A percentile compares a stretch with the other conserved stretches of the same genome.
Conservation (phyloP, 306 rosid genomes). For the Hippophae rhamnoides region DNA sequence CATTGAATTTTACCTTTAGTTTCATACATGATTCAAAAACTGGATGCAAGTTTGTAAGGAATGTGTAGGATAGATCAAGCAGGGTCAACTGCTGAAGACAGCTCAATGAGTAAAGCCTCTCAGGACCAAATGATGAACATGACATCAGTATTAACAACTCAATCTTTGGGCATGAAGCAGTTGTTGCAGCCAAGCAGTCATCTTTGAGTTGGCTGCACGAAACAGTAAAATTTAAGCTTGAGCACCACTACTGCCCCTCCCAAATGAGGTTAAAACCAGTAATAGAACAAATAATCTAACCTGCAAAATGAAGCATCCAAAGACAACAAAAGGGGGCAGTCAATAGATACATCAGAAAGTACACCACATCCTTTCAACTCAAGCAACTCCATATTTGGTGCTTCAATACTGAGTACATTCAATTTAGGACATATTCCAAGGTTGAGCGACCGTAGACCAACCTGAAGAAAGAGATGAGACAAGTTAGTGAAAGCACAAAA, state of each 20-base stretch:
- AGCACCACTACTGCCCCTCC: not conserved
- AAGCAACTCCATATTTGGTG: constrained; percentile 66
- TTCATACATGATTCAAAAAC: constrained; percentile 78
- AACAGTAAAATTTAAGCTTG: constrained; percentile 24
- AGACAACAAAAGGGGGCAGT: constrained; percentile 80
- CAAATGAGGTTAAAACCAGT: not conserved
- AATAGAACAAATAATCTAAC: constrained; percentile 28
- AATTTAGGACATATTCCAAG: constrained; percentile 95
- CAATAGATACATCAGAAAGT: constrained; percentile 75
- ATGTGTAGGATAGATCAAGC: constrained; percentile 93
- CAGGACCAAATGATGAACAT: constrained; percentile 76
- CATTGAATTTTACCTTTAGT: constrained; percentile 49
- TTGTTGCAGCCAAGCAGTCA: constrained; percentile 82
- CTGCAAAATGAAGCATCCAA: constrained; percentile 98
- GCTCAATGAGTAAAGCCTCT: constrained; percentile 62
- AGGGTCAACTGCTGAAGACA: constrained; percentile 54
- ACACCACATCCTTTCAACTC: constrained; percentile 98
- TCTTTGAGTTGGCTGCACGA: constrained; percentile 75
- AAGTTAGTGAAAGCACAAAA: not conserved
- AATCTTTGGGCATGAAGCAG: constrained; percentile 71
- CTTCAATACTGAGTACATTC: constrained; percentile 62
- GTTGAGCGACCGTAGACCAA: constrained; percentile 83
- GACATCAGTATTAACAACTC: constrained; percentile 90
- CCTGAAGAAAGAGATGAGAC: constrained; percentile 35
- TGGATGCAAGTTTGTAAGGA: constrained; percentile 73